phyloP scores from a whole-genome alignment of 805 yeast genomes.

The Metschnikowia colocasiae region DNA sequence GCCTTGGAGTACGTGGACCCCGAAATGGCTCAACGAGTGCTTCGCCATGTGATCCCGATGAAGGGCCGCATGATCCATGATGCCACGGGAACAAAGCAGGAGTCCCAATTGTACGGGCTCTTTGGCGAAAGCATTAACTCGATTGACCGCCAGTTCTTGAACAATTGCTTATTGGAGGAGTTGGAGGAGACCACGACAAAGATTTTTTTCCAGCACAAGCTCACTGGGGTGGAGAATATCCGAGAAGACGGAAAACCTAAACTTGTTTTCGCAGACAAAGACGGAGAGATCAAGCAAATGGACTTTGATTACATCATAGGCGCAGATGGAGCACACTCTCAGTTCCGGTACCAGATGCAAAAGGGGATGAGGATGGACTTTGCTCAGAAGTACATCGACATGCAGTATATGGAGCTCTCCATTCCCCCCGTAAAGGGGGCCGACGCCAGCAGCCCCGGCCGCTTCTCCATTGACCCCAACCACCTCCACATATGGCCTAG shows the following conservation, averaged over 20 bases:
- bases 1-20: constrained; percentile 63
- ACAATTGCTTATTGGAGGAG: constrained; percentile 62
- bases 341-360: constrained; percentile 65
- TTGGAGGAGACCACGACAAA: constrained; percentile 44
- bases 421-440: constrained; percentile 50
- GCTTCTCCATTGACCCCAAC: constrained; percentile 60
- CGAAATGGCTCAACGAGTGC: constrained; percentile 51
- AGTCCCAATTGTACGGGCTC: constrained; percentile 72
- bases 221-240: constrained; percentile 38
- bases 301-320: constrained; percentile 67
- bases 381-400: constrained; percentile 74
- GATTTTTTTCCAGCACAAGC: constrained; percentile 54
- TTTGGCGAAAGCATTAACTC: constrained; percentile 83
- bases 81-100: constrained; percentile 50
- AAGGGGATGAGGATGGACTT: constrained; percentile 64
- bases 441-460: constrained; percentile 26
- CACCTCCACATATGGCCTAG: constrained; percentile 95
- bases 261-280: constrained; percentile 22
- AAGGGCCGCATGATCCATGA: constrained; percentile 88
- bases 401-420: constrained; percentile 75
- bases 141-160: constrained; percentile 71
- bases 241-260: constrained; percentile 18
- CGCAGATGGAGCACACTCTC: constrained; percentile 82
- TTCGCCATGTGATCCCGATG: constrained; percentile 74
- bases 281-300: constrained; percentile 18